Evolutionary conservation across 306 rosid species (phyloP).

Genomic region (Malus sylvestris): DNA sequence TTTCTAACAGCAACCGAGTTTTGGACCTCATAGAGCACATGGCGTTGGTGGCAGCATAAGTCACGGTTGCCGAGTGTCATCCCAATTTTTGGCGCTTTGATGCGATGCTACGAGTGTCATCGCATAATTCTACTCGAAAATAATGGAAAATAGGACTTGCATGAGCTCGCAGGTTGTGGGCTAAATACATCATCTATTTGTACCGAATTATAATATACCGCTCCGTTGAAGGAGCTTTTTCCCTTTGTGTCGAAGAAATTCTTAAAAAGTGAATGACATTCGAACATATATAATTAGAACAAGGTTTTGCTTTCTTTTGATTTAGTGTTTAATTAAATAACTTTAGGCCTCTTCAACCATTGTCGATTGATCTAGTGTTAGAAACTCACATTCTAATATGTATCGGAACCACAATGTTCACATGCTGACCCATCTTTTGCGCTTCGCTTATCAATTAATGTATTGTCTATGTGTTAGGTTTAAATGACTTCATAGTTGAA

Average conservation of each 20-base stretch:
- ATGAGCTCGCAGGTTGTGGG: background rate
- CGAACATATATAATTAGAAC: too few species aligned
- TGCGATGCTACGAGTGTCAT: background rate
- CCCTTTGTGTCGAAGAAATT: background rate
- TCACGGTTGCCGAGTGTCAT: background rate
- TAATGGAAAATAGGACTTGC: constrained; percentile 8
- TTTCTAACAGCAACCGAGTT: constrained; percentile 70
- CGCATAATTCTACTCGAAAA: background rate
- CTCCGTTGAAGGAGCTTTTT: background rate
- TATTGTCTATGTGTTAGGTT: too few species aligned
- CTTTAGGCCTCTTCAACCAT: background rate
- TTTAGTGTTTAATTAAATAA: too few species aligned
- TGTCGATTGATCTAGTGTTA: too few species aligned
- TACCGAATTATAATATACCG: background rate
- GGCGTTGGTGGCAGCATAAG: constrained; percentile 70
- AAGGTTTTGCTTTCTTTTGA: too few species aligned
- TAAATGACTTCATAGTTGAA: too few species aligned
- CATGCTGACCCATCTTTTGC: too few species aligned
- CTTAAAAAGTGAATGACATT: background rate
- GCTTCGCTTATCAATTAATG: too few species aligned
- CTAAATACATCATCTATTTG: background rate
- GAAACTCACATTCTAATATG: too few species aligned
- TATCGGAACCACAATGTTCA: too few species aligned
- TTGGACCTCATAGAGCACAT: constrained; percentile 96
- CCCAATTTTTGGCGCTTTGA: constrained; percentile 9